These are phyloP conservation scores for Vaccinium darrowii DNA, from an alignment of 148 eudicot genomes.

Conservation along the genomic window DNA sequence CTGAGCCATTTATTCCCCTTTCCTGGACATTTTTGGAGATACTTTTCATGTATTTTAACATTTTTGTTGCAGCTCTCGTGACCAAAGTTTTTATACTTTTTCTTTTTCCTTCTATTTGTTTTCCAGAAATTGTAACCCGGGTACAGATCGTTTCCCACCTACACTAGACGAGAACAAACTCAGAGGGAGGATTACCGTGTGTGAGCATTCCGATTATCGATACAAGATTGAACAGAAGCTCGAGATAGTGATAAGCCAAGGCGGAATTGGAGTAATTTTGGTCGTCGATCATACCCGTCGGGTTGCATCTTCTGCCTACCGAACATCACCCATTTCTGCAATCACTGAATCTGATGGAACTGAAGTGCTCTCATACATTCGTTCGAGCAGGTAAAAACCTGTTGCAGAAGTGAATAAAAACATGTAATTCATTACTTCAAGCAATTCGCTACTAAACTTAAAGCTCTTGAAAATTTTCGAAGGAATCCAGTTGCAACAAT, in stretches of 20 bases:
- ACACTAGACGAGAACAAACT: conserved; percentile 39
- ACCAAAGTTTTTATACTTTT: not conserved
- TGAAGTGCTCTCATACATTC: conserved; percentile 42
- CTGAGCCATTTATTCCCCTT: too few species aligned
- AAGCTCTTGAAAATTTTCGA: conserved; percentile 13
- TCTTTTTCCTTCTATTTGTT: not conserved
- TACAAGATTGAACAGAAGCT: conserved; percentile 23
- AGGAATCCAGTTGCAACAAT: conserved; percentile 64
- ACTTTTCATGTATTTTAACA: too few species aligned
- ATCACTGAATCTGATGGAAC: conserved; percentile 43
- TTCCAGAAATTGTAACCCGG: conserved; percentile 42
- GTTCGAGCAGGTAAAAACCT: conserved; percentile 38
- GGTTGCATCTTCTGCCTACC: conserved; percentile 31
- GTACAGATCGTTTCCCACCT: conserved; percentile 16
- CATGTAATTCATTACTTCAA: not conserved
- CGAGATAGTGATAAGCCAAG: conserved; percentile 17
- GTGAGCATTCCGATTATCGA: conserved; percentile 27
- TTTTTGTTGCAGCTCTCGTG: not conserved
- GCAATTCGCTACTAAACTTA: not conserved
- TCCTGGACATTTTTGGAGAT: too few species aligned
- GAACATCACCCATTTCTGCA: conserved; percentile 40
- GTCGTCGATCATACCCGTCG: conserved; percentile 30
- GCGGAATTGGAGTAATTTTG: conserved; percentile 50
- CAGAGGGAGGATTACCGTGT: conserved; percentile 55
- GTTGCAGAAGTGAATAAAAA: not conserved